Base-by-base conservation (phyloP, 2,329 filamentous ascomycete genomes). In the Scedosporium apiospermum region DNA sequence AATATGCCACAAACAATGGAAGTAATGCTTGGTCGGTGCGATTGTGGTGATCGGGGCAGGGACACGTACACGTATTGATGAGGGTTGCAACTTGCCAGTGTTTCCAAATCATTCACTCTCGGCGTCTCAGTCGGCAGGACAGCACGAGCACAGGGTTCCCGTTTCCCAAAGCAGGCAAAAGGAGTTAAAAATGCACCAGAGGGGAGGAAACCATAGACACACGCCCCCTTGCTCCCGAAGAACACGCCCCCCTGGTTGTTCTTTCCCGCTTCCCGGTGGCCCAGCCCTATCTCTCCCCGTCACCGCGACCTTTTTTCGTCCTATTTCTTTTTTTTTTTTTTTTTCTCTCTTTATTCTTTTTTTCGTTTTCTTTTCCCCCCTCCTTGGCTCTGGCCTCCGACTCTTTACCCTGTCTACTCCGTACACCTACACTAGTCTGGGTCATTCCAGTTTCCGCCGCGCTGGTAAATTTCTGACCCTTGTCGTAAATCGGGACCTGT, bases 261-360 rank as follows among this genome's bases (percentile, higher is more conserved):
- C 55, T 58, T 58, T 41, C 55, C 55, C 55, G 30, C 57, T 44
- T 51, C 27, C 46, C 27, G 46, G 38, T 38, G 53, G 59, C 59
- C 59, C 60, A 61, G 60, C 60, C 60, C 60, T 61, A 61, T 51
- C 42, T 44, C 26, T 61, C 59, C 59, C 44, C 30, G 44, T 61
- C 59, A 51, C 42, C n/a, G 7, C 51, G 51, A 55, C 51, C 23
- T 23, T 55, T 26, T 55, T 49, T 49, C 44, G n/a, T 49, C 44
- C 10, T 23, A n/a, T 6, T 23, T 18, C n/a, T 1, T 18, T 14
- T 23, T 14, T 49, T n/a, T 49, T 1, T 6, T 18, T 6, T 6
- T 49, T 12, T n/a, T 18, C 21, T 49, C 14, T 18, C 18, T 46
- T 46, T n/a, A n/a, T n/a, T n/a, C n/a, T 53, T 53, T 26, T 27